Percentiles rank a stretch among this genome's conserved stretches.
Conservation (phyloP, 2,329 filamentous ascomycete genomes). For the Pseudofabraea citricarpa region DNA sequence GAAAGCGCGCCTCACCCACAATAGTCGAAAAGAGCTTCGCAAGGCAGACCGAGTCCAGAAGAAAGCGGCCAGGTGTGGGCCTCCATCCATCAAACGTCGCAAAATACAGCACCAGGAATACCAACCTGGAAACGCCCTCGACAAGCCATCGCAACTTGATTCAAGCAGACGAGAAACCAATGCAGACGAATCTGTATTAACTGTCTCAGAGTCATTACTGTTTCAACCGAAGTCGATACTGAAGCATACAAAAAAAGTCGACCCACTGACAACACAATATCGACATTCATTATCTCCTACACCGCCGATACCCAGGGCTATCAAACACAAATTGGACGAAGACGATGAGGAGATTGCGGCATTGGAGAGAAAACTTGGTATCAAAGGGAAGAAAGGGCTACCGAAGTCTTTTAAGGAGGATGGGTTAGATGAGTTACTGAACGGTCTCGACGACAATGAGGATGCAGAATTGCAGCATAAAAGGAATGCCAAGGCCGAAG, state of each 20-base stretch:
- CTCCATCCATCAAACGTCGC: slow-evolving; percentile 19
- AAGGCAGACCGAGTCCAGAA: slow-evolving; percentile 27
- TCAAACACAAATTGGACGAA: slow-evolving; percentile 63
- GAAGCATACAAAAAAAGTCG: slow-evolving; percentile 20
- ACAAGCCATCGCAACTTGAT: slow-evolving; percentile 1
- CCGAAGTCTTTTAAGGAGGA: slow-evolving; percentile 75
- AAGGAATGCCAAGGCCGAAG: slow-evolving; percentile 54
- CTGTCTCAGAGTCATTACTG: not conserved
- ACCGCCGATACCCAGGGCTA: slow-evolving; percentile 22
- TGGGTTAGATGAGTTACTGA: slow-evolving; percentile 74
- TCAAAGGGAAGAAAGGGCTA: slow-evolving; percentile 69
- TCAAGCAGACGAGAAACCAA: slow-evolving; percentile 1
- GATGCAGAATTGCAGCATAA: slow-evolving; percentile 39
- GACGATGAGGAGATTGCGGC: slow-evolving; percentile 88
- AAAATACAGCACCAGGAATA: slow-evolving; percentile 21
- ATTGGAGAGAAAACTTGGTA: slow-evolving; percentile 81
- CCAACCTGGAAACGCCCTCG: not conserved
- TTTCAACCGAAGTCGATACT: slow-evolving; percentile 23
- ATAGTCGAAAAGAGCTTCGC: slow-evolving; percentile 26
- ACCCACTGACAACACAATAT: slow-evolving; percentile 3
- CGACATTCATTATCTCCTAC: slow-evolving; percentile 8
- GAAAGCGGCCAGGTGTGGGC: slow-evolving; percentile 19
- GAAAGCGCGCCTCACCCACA: slow-evolving; percentile 11
- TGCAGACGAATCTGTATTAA: not conserved
- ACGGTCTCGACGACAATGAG: slow-evolving; percentile 54